Conservation (phyloP, 129 eudicot genomes). For the Pseudognaphalium luteoalbum region DNA sequence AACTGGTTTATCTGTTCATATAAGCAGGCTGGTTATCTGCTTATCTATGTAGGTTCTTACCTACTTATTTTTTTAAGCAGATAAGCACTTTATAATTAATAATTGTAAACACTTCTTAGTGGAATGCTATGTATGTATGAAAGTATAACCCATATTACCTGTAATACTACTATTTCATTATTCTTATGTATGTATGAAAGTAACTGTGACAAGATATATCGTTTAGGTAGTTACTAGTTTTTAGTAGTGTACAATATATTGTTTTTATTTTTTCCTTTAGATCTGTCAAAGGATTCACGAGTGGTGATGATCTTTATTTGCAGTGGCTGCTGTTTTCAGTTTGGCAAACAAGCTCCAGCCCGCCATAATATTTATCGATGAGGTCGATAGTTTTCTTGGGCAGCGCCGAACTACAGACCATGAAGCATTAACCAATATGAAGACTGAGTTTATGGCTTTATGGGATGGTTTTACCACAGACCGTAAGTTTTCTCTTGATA, state of each 20-base stretch:
- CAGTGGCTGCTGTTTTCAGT: conserved; percentile 92
- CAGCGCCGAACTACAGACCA: conserved; percentile 82
- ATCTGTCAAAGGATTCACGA: not conserved
- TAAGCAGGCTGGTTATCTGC: not conserved
- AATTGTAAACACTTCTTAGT: not conserved
- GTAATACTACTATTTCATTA: not conserved
- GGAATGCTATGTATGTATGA: not conserved
- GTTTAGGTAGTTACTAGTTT: not conserved
- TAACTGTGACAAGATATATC: no score
- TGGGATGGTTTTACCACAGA: conserved; percentile 98
- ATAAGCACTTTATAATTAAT: not conserved
- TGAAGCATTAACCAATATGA: conserved; percentile 85
- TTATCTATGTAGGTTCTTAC: no score
- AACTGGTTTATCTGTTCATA: no score
- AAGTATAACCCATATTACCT: not conserved
- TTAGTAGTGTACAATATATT: not conserved
- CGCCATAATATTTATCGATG: conserved; percentile 89
- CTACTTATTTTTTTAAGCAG: not conserved
- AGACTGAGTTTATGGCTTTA: conserved; percentile 91
- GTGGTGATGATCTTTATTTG: conserved; percentile 29
- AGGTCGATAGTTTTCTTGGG: conserved; percentile 94
- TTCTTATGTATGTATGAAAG: not conserved
- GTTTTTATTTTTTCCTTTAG: not conserved
- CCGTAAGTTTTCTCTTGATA: conserved; percentile 44
- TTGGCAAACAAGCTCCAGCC: conserved; percentile 93